Evolutionary conservation across 2,329 filamentous ascomycete species (phyloP).

Genomic region (Shiraia bambusicola): DNA sequence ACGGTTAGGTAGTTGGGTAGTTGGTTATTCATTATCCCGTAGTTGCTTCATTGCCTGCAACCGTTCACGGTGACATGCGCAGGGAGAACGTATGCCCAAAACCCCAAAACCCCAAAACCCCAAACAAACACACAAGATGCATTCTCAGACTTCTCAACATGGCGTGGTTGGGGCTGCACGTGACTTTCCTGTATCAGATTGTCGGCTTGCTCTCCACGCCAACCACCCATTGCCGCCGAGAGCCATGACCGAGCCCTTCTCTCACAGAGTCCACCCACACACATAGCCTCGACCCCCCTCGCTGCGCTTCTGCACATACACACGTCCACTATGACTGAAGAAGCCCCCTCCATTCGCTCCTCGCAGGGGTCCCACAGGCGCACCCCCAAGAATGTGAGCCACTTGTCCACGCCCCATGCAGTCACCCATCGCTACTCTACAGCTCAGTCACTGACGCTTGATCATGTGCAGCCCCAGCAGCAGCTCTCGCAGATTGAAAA

Average conservation of each 20-base stretch:
- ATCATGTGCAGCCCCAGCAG: conserved; percentile 61
- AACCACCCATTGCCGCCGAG: conserved; percentile 10
- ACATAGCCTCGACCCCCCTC: conserved; percentile 7
- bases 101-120: too few species aligned
- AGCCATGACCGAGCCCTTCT: conserved; percentile 16
- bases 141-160: too few species aligned
- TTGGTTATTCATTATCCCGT: too few species aligned
- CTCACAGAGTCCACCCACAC: conserved; percentile 10
- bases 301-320: conserved; percentile 18
- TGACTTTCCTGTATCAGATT: too few species aligned
- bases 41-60: too few species aligned
- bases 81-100: too few species aligned
- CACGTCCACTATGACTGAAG: conserved; percentile 26
- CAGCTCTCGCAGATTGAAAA: conserved; percentile 96
- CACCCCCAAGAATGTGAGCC: conserved; percentile 41
- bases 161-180: too few species aligned
- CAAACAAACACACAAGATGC: too few species aligned
- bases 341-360: conserved; percentile 29
- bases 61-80: too few species aligned
- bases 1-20: too few species aligned
- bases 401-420: conserved; percentile 9
- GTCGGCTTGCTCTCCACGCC: too few species aligned
- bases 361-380: conserved; percentile 51
- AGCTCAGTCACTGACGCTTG: conserved; percentile 18
- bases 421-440: conserved; percentile 3